Base-by-base conservation (phyloP, 2,329 filamentous ascomycete genomes). In the Neurospora sp. region DNA sequence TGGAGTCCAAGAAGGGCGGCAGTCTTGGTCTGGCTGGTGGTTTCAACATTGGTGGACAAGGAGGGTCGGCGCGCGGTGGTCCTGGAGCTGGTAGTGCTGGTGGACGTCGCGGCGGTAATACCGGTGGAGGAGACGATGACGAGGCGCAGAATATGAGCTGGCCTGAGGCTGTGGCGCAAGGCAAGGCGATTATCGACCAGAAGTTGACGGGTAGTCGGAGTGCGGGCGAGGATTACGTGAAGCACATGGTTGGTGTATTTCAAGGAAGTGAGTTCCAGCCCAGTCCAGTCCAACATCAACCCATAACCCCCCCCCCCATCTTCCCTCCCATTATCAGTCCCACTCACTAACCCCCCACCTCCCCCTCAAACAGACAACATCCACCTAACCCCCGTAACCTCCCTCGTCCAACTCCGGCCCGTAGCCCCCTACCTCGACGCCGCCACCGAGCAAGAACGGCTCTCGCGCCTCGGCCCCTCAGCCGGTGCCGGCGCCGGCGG, bases 341-440 rank as follows among this genome's bases (percentile, higher is more conserved):
- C 19, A 5, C 8, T 78, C 72, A 78, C 73, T 69, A 67, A 68
- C 38, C 28, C 38, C n/a, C 69, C 19, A 5, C 28, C 43, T 17
- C 66, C 5, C 33, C 28, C 40, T 43, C 15, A 8, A n/a, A 17
- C 73, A 94, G 92, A 92, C 75, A 89, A 96, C 77, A 84, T 97
- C 10, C 93, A 97, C 81, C 88, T 98, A 46, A 96, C 93, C 0
- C 92, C 91, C 33, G 87, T 96, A 66, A 89, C 90, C 52, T 91
- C 92, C 2, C 88, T 97, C 66, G 91, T 97, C 58, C 93, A 97
- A 78, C 89, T 99, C 77, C 91, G 94, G 4, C 93, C 96, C 0
- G 93, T 97, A 77, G 91, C 97, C 72, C 93, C 97, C 80, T 93
- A 98, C 81, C 85, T 98, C 74, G 96, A 98, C 80, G 95, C 96